These are phyloP conservation scores for Zhuliangozyma parablackwelliae DNA, from an alignment of 1,139 yeast species.

Conservation along the genomic window DNA sequence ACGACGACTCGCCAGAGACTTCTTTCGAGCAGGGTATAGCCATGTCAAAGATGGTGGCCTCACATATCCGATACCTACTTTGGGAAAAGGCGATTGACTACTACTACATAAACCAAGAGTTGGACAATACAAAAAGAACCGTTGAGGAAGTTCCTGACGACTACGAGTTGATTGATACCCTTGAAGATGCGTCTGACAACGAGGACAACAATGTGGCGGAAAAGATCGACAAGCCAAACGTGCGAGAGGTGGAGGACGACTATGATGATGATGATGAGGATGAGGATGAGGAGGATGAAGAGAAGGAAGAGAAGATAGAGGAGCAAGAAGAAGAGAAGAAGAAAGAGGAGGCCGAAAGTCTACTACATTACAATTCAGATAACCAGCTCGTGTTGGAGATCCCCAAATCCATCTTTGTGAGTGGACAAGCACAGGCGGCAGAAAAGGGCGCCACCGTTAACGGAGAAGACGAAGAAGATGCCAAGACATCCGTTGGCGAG, in stretches of 20 bases:
- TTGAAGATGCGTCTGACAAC: slow-evolving; percentile 20
- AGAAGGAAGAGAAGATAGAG: slow-evolving; percentile 13
- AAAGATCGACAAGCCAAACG: slow-evolving; percentile 16
- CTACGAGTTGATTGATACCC: slow-evolving; percentile 32
- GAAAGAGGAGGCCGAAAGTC: slow-evolving; percentile 3
- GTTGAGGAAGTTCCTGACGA: slow-evolving; percentile 37
- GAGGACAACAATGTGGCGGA: slow-evolving; percentile 15
- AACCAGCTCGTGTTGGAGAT: slow-evolving; percentile 28
- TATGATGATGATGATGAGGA: slow-evolving; percentile 39
- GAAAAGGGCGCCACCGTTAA: too few relatives aligned
- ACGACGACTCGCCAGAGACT: slow-evolving; percentile 15
- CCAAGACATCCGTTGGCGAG: not conserved
- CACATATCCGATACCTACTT: slow-evolving; percentile 61
- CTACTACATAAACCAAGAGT: slow-evolving; percentile 30
- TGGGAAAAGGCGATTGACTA: slow-evolving; percentile 73
- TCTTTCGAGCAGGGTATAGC: slow-evolving; percentile 45
- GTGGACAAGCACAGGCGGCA: too few relatives aligned
- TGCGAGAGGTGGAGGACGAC: slow-evolving; percentile 38
- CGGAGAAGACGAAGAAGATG: too few relatives aligned
- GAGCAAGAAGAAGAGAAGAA: slow-evolving; percentile 8
- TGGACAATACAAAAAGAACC: slow-evolving; percentile 21
- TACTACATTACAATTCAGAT: slow-evolving; percentile 17
- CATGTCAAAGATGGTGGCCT: slow-evolving; percentile 52
- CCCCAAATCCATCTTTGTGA: slow-evolving; percentile 18
- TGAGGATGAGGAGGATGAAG: slow-evolving; percentile 23